Percentiles rank a stretch among this genome's conserved stretches.
These are phyloP conservation scores for Fusarium solani-melongenae DNA, from an alignment of 2,329 filamentous ascomycete species.

Conservation along the genomic window DNA sequence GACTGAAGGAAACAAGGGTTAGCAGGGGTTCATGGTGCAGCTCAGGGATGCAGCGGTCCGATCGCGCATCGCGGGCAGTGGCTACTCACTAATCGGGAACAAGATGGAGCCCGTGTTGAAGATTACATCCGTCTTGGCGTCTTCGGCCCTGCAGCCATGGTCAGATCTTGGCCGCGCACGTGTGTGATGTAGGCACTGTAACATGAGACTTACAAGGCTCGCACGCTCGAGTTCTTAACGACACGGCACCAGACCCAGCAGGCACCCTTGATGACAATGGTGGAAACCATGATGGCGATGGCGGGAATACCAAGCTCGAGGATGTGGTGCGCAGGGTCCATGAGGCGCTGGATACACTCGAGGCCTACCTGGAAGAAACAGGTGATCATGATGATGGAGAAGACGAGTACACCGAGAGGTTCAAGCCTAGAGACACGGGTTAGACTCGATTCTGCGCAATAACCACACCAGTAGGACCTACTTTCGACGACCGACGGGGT, in stretches of 20 bases:
- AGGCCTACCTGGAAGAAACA: conserved; percentile 83
- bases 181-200: neutral
- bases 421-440: conserved; percentile 66
- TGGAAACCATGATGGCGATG: conserved; percentile 82
- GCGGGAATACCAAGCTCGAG: conserved; percentile 80
- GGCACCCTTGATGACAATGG: conserved; percentile 82
- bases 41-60: neutral
- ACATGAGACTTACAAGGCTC: conserved; percentile 71
- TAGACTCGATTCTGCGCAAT: conserved; percentile 16
- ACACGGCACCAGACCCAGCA: conserved; percentile 91
- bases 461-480: conserved; percentile 37
- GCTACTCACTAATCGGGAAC: conserved; percentile 74
- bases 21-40: conserved; percentile 10
- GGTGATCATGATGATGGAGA: conserved; percentile 87
- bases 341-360: conserved; percentile 74
- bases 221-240: conserved; percentile 87
- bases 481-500: conserved; percentile 79
- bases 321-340: conserved; percentile 69
- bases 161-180: conserved; percentile 2
- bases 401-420: conserved; percentile 83
- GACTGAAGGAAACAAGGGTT: conserved; percentile 52
- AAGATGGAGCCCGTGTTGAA: conserved; percentile 93
- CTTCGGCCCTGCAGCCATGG: conserved; percentile 55
- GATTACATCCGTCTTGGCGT: conserved; percentile 78
- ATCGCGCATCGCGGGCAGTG: conserved; percentile 3